Conservation (phyloP, 2,329 filamentous ascomycete species). For the Aspergillus terreus region DNA sequence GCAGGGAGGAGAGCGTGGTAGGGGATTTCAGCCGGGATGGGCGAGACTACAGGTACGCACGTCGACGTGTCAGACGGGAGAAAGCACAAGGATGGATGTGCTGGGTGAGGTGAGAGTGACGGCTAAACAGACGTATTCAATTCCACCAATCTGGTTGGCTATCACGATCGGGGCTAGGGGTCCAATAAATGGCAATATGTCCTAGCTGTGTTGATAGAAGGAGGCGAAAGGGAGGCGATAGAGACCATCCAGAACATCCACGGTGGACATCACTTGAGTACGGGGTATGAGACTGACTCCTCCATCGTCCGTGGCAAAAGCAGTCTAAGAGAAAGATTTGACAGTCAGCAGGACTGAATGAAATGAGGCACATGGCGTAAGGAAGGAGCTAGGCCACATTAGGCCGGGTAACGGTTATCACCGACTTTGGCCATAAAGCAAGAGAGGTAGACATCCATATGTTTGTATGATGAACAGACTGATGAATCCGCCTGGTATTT, state of each 20-base stretch:
- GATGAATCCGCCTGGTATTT: too few relatives aligned
- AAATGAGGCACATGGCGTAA: background rate
- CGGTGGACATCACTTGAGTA: background rate
- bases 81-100: slow-evolving; percentile 1
- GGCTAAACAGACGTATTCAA: background rate
- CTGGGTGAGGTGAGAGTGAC: background rate
- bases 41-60: slow-evolving; percentile 1
- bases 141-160: background rate
- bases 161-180: background rate
- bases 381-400: background rate
- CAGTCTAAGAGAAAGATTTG: slow-evolving; percentile 20
- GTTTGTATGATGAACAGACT: background rate
- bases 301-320: slow-evolving; percentile 25
- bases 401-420: background rate
- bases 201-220: background rate
- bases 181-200: too few relatives aligned
- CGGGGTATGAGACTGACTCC: too few relatives aligned
- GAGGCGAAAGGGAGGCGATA: background rate
- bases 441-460: background rate
- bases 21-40: slow-evolving; percentile 17
- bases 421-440: background rate
- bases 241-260: slow-evolving; percentile 9
- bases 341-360: slow-evolving; percentile 26
- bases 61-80: slow-evolving; percentile 14
- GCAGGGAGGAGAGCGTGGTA: slow-evolving; percentile 14